Conservation (phyloP, 2,329 filamentous ascomycete genomes). For the Coniochaeta sp. region DNA sequence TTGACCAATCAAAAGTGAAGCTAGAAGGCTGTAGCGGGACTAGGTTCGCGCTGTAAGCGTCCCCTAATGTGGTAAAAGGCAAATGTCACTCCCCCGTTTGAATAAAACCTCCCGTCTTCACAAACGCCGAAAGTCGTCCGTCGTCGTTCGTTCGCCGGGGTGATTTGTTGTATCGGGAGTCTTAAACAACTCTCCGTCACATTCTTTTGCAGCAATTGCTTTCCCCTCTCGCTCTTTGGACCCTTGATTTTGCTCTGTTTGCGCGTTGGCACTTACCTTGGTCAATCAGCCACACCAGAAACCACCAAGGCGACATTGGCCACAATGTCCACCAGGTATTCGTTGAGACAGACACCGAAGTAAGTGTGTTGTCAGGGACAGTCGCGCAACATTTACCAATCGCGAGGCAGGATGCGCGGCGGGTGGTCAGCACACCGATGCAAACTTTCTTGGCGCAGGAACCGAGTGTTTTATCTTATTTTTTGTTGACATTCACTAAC, state of each 20-base stretch:
- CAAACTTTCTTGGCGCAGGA: background rate
- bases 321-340: constrained; percentile 22
- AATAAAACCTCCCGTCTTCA: background rate
- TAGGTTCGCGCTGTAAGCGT: background rate
- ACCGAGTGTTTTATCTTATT: background rate
- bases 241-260: background rate
- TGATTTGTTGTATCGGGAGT: background rate
- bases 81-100: background rate
- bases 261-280: background rate
- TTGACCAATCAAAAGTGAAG: background rate
- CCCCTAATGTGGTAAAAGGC: no score
- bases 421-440: background rate
- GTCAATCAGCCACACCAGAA: background rate
- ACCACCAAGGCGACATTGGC: background rate
- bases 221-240: background rate
- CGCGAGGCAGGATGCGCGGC: background rate
- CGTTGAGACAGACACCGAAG: constrained; percentile 23
- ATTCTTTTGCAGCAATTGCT: background rate
- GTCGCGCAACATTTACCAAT: background rate
- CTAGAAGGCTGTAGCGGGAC: background rate
- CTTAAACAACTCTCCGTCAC: background rate
- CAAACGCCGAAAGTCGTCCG: background rate
- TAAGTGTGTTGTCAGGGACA: constrained; percentile 9
- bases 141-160: background rate
- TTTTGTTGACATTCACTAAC: background rate